These are phyloP conservation scores for Hypoxylon sp. DNA, from an alignment of 2,329 filamentous ascomycete species.

Conservation along the genomic window DNA sequence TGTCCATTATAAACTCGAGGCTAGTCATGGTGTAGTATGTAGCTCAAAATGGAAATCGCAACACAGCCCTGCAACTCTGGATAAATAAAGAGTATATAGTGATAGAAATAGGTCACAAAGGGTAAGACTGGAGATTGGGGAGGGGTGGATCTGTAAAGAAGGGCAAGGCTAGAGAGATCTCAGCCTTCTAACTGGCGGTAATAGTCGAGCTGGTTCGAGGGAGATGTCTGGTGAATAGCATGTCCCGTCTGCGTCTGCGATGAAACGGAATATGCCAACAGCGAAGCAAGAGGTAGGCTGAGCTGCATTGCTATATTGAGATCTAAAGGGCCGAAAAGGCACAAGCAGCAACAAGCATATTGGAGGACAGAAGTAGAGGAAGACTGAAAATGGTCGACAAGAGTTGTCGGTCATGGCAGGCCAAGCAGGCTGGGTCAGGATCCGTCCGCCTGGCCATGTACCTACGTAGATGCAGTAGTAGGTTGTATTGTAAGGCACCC, in stretches of 20 bases:
- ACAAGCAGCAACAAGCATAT: constrained; percentile 46
- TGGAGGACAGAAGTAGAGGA: constrained; percentile 48
- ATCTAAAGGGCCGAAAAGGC: constrained; percentile 53
- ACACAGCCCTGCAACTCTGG: constrained; percentile 54
- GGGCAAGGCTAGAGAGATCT: constrained; percentile 55
- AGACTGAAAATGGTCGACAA: constrained; percentile 41
- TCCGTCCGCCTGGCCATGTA: constrained; percentile 42
- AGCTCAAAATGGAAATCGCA: constrained; percentile 59
- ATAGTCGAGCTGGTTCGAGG: constrained; percentile 51
- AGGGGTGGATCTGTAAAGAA: constrained; percentile 53
- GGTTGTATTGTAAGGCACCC: constrained; percentile 41
- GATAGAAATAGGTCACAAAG: constrained; percentile 51
- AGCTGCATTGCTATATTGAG: constrained; percentile 62
- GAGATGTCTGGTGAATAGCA: constrained; percentile 53
- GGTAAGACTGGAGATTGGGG: constrained; percentile 50
- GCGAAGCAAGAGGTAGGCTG: constrained; percentile 54
- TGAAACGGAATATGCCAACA: constrained; percentile 57
- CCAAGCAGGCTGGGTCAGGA: constrained; percentile 35
- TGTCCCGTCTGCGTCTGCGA: constrained; percentile 57
- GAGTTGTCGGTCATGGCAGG: constrained; percentile 40
- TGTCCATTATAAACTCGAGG: constrained; percentile 71
- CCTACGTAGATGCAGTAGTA: constrained; percentile 34
- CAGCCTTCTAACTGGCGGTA: constrained; percentile 58
- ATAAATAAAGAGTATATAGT: constrained; percentile 54
- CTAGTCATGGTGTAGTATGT: constrained; percentile 64